Evolutionary conservation across 1,284 basidiomycete genomes (phyloP).

Genomic region (Boletus smithii): DNA sequence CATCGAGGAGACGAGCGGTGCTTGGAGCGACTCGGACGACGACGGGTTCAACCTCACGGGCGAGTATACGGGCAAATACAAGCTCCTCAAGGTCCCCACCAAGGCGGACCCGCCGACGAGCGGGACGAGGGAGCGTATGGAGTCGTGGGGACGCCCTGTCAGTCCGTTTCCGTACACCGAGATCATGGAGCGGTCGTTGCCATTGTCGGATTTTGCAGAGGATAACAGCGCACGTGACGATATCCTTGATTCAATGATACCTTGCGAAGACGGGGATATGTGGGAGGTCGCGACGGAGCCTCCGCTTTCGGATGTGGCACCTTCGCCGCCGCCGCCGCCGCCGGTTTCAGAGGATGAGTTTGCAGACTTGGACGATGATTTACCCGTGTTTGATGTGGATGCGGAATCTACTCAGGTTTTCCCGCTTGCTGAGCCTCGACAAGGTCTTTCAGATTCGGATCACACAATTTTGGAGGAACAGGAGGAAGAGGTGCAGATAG

Average conservation of each 20-base stretch:
- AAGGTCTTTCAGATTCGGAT: constrained; percentile 5
- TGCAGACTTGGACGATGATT: constrained; percentile 14
- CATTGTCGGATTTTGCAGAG: constrained; percentile 13
- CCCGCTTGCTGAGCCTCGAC: too few species aligned
- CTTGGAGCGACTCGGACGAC: constrained; percentile 38
- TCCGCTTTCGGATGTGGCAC: constrained; percentile 23
- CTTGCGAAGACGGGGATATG: constrained; percentile 5
- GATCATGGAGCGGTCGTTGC: constrained; percentile 30
- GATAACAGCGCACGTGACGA: constrained; percentile 5
- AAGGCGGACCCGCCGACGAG: constrained; percentile 64
- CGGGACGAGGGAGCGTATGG: constrained; percentile 44
- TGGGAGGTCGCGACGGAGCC: constrained; percentile 29
- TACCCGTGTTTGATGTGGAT: constrained; percentile 18
- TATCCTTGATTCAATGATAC: not conserved
- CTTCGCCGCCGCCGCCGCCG: constrained; percentile 8
- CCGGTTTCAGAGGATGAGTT: constrained; percentile 27
- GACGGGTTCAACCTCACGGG: constrained; percentile 41
- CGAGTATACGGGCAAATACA: constrained; percentile 64
- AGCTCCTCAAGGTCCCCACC: constrained; percentile 50
- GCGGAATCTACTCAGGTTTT: constrained; percentile 20
- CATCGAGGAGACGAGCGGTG: constrained; percentile 12
- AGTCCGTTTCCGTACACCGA: constrained; percentile 55
- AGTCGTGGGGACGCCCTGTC: constrained; percentile 64
- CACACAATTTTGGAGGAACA: constrained; percentile 22
- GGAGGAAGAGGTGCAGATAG: constrained; percentile 37